Conservation (phyloP, 2,329 filamentous ascomycete species). For the Colletotrichum incanum region DNA sequence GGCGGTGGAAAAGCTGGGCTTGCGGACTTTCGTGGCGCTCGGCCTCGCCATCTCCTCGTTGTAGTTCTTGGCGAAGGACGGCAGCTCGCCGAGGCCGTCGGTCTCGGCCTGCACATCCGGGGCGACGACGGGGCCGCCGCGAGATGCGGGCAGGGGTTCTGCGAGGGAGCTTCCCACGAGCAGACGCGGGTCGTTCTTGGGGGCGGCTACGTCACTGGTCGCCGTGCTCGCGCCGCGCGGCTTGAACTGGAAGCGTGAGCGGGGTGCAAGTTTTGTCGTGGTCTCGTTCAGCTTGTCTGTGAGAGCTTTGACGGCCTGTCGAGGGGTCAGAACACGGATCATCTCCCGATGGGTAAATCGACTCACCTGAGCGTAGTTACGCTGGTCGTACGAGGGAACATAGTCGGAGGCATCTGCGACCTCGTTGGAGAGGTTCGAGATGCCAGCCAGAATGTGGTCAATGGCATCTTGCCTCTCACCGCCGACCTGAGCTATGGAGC, state of each 20-base stretch:
- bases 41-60: conserved; percentile 68
- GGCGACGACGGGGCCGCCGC: conserved; percentile 43
- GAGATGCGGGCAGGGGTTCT: conserved; percentile 42
- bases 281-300: conserved; percentile 84
- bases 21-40: conserved; percentile 62
- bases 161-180: conserved; percentile 43
- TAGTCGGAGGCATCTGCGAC: conserved; percentile 87
- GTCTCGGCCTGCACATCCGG: conserved; percentile 46
- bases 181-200: conserved; percentile 61
- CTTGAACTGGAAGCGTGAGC: conserved; percentile 88
- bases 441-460: conserved; percentile 84
- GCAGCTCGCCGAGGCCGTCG: conserved; percentile 57
- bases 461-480: conserved; percentile 86
- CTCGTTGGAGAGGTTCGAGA: conserved; percentile 85
- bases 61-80: conserved; percentile 65
- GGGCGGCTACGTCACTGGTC: conserved; percentile 53
- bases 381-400: conserved; percentile 90
- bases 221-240: conserved; percentile 45
- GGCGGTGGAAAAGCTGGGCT: conserved; percentile 75
- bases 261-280: conserved; percentile 78
- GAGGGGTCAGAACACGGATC: conserved; percentile 14
- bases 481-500: conserved; percentile 70
- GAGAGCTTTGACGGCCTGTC: conserved; percentile 82
- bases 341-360: neutral
- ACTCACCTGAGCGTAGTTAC: conserved; percentile 83